Percentiles rank a stretch among this genome's conserved stretches.
phyloP scores from a whole-genome alignment of 1,284 basidiomycete genomes.

The Leccinum fallax region DNA sequence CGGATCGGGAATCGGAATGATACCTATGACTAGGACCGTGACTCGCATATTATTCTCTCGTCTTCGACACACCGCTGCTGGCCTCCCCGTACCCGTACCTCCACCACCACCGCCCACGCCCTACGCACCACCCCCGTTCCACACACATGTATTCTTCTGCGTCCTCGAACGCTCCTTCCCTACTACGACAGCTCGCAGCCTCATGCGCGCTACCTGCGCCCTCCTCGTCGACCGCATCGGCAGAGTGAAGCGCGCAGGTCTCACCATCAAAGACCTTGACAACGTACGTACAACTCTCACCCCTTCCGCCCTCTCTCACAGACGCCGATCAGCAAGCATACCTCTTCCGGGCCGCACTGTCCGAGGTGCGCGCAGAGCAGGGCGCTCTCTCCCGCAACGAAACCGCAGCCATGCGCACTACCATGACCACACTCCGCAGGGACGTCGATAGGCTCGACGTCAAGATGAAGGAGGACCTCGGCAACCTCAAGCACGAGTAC shows the following conservation, averaged over 20 bases:
- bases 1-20: conserved; percentile 25
- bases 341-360: conserved; percentile 90
- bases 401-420: conserved; percentile 75
- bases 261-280: conserved; percentile 86
- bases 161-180: conserved; percentile 73
- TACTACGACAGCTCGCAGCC: conserved; percentile 64
- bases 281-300: conserved; percentile 63
- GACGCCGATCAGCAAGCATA: conserved; percentile 79
- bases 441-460: conserved; percentile 89
- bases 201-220: conserved; percentile 88
- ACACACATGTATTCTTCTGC: conserved; percentile 65
- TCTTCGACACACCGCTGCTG: conserved; percentile 14
- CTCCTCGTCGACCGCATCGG: conserved; percentile 79
- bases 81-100: conserved; percentile 16
- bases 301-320: not conserved
- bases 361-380: conserved; percentile 88
- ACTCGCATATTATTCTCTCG: conserved; percentile 18
- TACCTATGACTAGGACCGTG: not conserved
- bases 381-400: conserved; percentile 86
- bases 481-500: conserved; percentile 89
- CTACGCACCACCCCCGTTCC: conserved; percentile 56
- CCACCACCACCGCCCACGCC: conserved; percentile 3
- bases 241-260: conserved; percentile 71
- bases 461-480: conserved; percentile 94
- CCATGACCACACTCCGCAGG: conserved; percentile 76